Conservation (phyloP, 164 flowering plant genomes). For the Piper longum region DNA sequence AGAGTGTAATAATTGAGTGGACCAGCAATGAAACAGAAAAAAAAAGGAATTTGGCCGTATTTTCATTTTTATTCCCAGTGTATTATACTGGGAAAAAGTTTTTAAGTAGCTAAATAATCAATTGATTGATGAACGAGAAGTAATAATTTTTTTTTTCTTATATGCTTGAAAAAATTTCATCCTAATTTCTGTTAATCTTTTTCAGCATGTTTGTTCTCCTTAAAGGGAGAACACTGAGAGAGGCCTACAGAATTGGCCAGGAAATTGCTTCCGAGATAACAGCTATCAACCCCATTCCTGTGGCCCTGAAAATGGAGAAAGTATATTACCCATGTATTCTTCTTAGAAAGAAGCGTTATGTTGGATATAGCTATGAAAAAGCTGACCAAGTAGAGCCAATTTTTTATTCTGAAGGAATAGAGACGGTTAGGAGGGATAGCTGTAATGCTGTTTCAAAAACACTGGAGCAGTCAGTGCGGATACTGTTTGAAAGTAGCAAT, state of each 20-base stretch:
- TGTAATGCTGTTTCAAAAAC: slow-evolving; percentile 85
- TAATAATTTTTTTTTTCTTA: too few species aligned
- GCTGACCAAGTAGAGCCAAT: slow-evolving; percentile 54
- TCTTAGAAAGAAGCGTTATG: slow-evolving; percentile 91
- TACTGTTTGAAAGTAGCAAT: slow-evolving; percentile 57
- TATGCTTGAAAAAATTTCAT: not conserved
- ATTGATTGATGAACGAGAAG: too few species aligned
- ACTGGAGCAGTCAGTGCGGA: slow-evolving; percentile 70
- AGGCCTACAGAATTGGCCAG: slow-evolving; percentile 57
- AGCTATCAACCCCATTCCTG: slow-evolving; percentile 78
- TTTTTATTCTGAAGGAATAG: slow-evolving; percentile 98
- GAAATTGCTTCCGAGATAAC: slow-evolving; percentile 80
- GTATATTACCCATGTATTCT: slow-evolving; percentile 82
- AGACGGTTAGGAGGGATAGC: slow-evolving; percentile 92
- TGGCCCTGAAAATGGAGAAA: slow-evolving; percentile 84
- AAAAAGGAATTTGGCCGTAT: not conserved
- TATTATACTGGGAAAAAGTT: not conserved
- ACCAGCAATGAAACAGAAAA: not conserved
- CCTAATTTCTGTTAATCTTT: not conserved
- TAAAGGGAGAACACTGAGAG: slow-evolving; percentile 56
- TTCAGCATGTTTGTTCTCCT: slow-evolving; percentile 97
- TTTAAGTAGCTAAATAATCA: not conserved
- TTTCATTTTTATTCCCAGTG: not conserved
- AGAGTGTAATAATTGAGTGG: too few species aligned
- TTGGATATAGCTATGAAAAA: slow-evolving; percentile 91